Conservation (phyloP, 2,329 filamentous ascomycete species). For the Saccharata proteae region DNA sequence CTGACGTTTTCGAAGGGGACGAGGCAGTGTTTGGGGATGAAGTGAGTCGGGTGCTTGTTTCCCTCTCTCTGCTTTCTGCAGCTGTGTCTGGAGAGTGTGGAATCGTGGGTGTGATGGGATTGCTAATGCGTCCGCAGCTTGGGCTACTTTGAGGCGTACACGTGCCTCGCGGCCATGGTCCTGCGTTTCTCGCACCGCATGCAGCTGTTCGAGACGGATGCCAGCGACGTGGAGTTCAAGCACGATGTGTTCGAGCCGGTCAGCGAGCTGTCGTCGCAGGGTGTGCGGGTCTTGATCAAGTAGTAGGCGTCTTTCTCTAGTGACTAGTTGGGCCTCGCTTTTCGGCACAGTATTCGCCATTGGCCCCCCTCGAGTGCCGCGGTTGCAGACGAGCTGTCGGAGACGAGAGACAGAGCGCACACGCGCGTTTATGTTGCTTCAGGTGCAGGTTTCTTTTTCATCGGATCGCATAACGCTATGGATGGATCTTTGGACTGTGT, state of each 20-base stretch:
- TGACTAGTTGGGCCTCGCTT: too few species aligned
- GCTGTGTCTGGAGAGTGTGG: too few species aligned
- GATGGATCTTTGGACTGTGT: too few species aligned
- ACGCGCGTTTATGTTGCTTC: too few species aligned
- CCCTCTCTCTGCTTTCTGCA: too few species aligned
- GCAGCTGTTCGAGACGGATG: conserved; percentile 11
- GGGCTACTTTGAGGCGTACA: conserved; percentile 11
- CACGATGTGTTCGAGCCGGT: conserved; percentile 29
- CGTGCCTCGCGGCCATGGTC: conserved; percentile 10
- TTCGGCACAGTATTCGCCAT: too few species aligned
- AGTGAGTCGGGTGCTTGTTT: conserved; percentile 5
- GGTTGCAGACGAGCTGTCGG: too few species aligned
- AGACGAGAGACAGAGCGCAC: too few species aligned
- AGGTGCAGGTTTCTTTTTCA: too few species aligned
- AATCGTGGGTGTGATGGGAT: background rate
- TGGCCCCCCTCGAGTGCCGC: too few species aligned
- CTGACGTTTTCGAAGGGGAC: conserved; percentile 10
- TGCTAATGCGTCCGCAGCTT: conserved; percentile 6
- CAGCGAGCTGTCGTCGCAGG: conserved; percentile 20
- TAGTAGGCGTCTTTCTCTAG: conserved; percentile 1
- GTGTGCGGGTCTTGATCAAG: conserved; percentile 17
- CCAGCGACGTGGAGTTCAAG: conserved; percentile 20
- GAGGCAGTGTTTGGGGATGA: conserved; percentile 11
- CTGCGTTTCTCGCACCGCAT: conserved; percentile 6
- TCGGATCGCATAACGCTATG: too few species aligned